Evolutionary conservation across 2,329 filamentous ascomycete genomes (phyloP).

Genomic region (Orbilia ellipsospora): DNA sequence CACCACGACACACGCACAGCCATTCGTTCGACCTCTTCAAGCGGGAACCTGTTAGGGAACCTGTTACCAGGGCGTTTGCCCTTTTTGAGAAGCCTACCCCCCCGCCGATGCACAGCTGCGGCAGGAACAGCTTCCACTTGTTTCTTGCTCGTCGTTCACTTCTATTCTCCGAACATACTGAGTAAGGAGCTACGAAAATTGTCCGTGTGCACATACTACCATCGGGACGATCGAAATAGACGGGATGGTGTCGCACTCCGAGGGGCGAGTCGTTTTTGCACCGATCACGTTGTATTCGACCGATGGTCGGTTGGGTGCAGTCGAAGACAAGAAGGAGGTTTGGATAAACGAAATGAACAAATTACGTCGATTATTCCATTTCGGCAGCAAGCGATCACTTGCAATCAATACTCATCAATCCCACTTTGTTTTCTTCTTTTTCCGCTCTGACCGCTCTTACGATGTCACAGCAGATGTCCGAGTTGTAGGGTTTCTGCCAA

Average conservation of each 20-base stretch:
- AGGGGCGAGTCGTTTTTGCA: too few species aligned
- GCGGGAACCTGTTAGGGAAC: conserved; percentile 2
- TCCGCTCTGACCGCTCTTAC: not conserved
- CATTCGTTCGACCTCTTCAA: conserved; percentile 1
- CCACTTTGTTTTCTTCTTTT: too few species aligned
- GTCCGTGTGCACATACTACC: conserved; percentile 16
- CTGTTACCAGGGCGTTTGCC: conserved; percentile 9
- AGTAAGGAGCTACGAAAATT: not conserved
- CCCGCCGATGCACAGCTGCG: conserved; percentile 42
- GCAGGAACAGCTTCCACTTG: conserved; percentile 9
- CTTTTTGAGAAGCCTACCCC: not conserved
- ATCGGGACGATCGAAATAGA: not conserved
- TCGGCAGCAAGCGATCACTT: not conserved
- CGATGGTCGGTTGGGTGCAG: too few species aligned
- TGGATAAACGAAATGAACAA: conserved; percentile 6
- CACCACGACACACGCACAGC: conserved; percentile 7
- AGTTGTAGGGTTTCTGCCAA: not conserved
- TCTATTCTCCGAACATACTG: too few species aligned
- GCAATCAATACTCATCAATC: too few species aligned
- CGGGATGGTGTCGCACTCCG: too few species aligned
- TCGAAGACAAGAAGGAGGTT: not conserved
- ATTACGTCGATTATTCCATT: conserved; percentile 8
- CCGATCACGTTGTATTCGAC: too few species aligned
- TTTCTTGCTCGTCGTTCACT: too few species aligned
- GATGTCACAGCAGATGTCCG: conserved; percentile 1